Evolutionary conservation across 164 flowering plant genomes (phyloP).

Genomic region (Aristolochia fimbriata): DNA sequence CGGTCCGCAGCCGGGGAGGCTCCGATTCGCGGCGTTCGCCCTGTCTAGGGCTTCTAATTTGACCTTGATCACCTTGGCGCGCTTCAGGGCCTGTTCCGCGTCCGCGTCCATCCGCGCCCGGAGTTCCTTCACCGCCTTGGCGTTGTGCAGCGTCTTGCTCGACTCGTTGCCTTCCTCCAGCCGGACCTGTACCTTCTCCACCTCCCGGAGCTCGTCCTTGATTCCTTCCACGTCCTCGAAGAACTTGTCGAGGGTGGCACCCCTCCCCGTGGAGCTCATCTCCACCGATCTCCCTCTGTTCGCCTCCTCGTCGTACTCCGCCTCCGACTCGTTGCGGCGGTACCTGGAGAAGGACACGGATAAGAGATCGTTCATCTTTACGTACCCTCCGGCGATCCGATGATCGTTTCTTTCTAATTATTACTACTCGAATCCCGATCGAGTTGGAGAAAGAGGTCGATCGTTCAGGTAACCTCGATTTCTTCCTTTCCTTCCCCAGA

Average conservation of each 20-base stretch:
- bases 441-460: no score
- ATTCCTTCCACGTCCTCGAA: slow-evolving; percentile 32
- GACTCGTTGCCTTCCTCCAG: slow-evolving; percentile 24
- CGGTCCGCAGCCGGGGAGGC: slow-evolving; percentile 26
- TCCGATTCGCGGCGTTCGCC: slow-evolving; percentile 26
- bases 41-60: slow-evolving; percentile 26
- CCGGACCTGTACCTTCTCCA: slow-evolving; percentile 16
- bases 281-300: slow-evolving; percentile 1
- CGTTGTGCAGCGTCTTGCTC: slow-evolving; percentile 28
- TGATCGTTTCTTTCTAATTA: no score
- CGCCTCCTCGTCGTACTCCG: slow-evolving; percentile 1
- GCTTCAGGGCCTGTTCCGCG: slow-evolving; percentile 12
- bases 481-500: no score
- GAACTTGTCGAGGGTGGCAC: slow-evolving; percentile 29
- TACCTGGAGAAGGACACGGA: slow-evolving; percentile 52
- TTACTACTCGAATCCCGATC: no score
- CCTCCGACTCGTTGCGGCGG: slow-evolving; percentile 31
- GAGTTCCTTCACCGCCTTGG: slow-evolving; percentile 23
- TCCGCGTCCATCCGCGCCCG: slow-evolving; percentile 25
- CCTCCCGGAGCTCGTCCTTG: slow-evolving; percentile 27
- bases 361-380: slow-evolving; percentile 67
- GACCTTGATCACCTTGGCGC: slow-evolving; percentile 25
- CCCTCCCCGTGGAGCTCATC: slow-evolving; percentile 12
- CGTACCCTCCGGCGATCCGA: no score
- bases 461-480: no score